Percentiles rank a stretch among this genome's conserved stretches.
Evolutionary conservation across 2,329 filamentous ascomycete species (phyloP).

Genomic region (Calonectria pauciramosa): DNA sequence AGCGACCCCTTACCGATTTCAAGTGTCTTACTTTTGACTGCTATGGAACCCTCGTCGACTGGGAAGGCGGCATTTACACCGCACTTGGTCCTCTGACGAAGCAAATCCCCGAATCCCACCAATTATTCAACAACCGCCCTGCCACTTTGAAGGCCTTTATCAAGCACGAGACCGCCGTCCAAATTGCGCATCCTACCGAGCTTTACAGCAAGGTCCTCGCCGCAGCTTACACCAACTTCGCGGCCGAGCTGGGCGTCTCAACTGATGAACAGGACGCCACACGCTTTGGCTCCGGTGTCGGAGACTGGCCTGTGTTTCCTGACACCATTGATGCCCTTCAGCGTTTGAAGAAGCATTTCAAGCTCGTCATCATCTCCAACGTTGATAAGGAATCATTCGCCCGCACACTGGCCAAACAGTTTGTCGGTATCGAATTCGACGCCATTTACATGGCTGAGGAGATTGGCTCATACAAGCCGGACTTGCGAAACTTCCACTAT

Average conservation of each 20-base stretch:
- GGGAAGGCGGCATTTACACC: slow-evolving; percentile 73
- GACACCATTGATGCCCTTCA: slow-evolving; percentile 68
- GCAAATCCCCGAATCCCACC: slow-evolving; percentile 53
- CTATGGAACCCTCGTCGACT: slow-evolving; percentile 84
- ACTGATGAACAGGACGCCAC: slow-evolving; percentile 54
- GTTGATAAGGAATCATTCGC: slow-evolving; percentile 59
- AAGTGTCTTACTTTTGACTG: slow-evolving; percentile 76
- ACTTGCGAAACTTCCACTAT: slow-evolving; percentile 73
- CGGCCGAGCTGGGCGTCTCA: slow-evolving; percentile 54
- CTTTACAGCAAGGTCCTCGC: slow-evolving; percentile 71
- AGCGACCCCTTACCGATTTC: slow-evolving; percentile 16
- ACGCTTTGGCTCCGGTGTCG: slow-evolving; percentile 64
- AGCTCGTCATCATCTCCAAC: slow-evolving; percentile 72
- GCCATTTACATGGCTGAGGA: slow-evolving; percentile 77
- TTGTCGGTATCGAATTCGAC: slow-evolving; percentile 69
- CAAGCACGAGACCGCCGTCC: slow-evolving; percentile 61
- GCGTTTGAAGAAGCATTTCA: slow-evolving; percentile 63
- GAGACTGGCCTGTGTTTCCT: slow-evolving; percentile 67
- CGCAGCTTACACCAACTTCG: slow-evolving; percentile 57
- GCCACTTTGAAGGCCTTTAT: slow-evolving; percentile 58
- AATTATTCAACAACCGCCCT: slow-evolving; percentile 50
- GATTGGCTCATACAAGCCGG: slow-evolving; percentile 79
- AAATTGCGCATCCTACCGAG: slow-evolving; percentile 65
- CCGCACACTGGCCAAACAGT: slow-evolving; percentile 43
- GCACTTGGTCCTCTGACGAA: slow-evolving; percentile 65